Base-by-base conservation (phyloP, 805 yeast species). In the Middelhovenomyces tepae region DNA sequence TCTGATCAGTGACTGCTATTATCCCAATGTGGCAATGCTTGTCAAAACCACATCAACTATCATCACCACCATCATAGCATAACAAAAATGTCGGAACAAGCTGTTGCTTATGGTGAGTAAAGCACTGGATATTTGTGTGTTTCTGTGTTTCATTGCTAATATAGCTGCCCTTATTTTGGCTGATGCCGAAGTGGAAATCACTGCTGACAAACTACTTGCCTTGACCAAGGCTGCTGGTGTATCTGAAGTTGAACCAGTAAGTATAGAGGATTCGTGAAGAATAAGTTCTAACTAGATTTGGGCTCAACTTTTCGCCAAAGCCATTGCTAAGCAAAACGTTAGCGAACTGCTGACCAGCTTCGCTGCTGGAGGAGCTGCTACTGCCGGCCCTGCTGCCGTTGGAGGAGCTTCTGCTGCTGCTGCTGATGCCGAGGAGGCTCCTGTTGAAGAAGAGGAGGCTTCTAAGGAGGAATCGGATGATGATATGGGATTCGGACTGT, bases 121-220 rank as follows among this genome's bases (percentile, higher is more conserved):
- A 16, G 10, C 17, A 17, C 10, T 4, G 16, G 28, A 26, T 26
- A 16, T 26, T 26, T 10, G 6, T 4, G 16, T 9, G 28, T 18
- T 9, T 24, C 27, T 10, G 11, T 10, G 43, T 28, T 7, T 11
- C 17, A 11, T 26, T 16, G 17, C 27, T 28, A 21, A 26, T 32
- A 2, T 25, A 44, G 97, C 98, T 66, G 95, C 97, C 62, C 78
- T 89, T 68, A 86, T 89, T 72, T 76, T 89, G 68, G 95, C 96
- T 52, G 98, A 89, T 64, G 84, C 96, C 59, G 95, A 85, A 60
- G 71, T 85, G 60, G 95, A 87, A 68, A 75, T 91, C 77, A 74
- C 94, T 40, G 59, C 91, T 53, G 89, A 81, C 65, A 84, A 83
- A 74, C 71, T 84, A 54, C 64, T 75, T 58, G 65, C 91, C 49